Conservation (phyloP, 2,329 filamentous ascomycete species). For the Sclerotinia borealis region DNA sequence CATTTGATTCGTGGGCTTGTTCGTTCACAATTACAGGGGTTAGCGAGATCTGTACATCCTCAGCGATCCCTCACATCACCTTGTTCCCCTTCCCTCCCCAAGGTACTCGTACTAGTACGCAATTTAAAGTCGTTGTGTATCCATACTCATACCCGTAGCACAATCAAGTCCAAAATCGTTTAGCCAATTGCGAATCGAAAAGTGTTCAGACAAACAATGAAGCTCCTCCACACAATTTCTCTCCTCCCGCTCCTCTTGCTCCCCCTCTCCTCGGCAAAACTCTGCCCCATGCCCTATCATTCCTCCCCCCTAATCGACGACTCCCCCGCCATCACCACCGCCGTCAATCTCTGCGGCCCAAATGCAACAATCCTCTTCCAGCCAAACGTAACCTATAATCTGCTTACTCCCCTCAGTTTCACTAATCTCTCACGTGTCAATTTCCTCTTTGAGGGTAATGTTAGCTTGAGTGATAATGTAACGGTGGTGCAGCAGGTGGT, state of each 20-base stretch:
- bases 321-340: background rate
- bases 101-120: background rate
- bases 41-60: background rate
- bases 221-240: background rate
- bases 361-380: slow-evolving; percentile 3
- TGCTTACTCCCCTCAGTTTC: slow-evolving; percentile 1
- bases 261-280: background rate
- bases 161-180: background rate
- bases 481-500: slow-evolving; percentile 1
- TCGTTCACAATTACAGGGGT: too few relatives aligned
- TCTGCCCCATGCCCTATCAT: slow-evolving; percentile 5
- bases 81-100: too few relatives aligned
- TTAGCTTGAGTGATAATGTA: slow-evolving; percentile 9
- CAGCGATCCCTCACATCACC: background rate
- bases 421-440: background rate
- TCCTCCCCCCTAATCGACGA: background rate
- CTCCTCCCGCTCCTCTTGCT: background rate
- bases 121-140: background rate
- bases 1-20: background rate
- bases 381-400: background rate
- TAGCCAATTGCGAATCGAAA: too few relatives aligned
- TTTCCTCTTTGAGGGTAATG: slow-evolving; percentile 1
- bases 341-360: background rate
- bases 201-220: background rate
- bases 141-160: background rate